Evolutionary conservation across 2,329 filamentous ascomycete species (phyloP), one percentile per base, ranked within the genome.

Genomic region (Teratosphaeria nubilosa): DNA sequence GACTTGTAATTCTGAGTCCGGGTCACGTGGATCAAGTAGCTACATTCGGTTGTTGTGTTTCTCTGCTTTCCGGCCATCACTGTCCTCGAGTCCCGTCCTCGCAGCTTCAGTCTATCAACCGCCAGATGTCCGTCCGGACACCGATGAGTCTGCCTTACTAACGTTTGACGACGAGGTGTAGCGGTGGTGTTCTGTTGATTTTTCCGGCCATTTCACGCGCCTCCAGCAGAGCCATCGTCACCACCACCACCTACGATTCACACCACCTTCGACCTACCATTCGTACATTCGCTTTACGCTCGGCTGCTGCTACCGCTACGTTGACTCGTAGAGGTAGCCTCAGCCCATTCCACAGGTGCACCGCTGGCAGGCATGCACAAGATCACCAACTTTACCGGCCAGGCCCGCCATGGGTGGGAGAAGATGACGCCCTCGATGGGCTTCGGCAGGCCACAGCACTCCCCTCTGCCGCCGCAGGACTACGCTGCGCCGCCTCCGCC

Each of bases 371-470:
- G 30, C 10, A 86, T 86, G 83, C 83, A 86, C 76, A 85, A 85
- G 75, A 85, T 86, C 71, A 81, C 81, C 70, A 85, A 85, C 76
- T 84, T 86, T 72, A 85, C 82, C 67, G 82, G 82, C 73, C 77
- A 79, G 69, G 82, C 83, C 73, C 80, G 83, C 69, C 82, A 85
- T 81, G 83, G 83, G 72, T 85, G 82, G 82, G 83, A 85, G 73
- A 62, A 63, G 70, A 85, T 86, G 81, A 82, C 82, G 66, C 83
- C 83, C 63, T 63, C 65, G 22, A 76, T 77, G 70, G 80, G 81
- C 72, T 86, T 86, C 73, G 80, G 81, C 51, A 50, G 56, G 51
- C 56, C 51, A 14, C 56, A 56, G 41, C 57, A 52, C 27, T 34
- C 34, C 16, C n/a, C 51, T 34, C 7, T 53, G 16, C 31, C 51